Conservation (phyloP, 2,329 filamentous ascomycete genomes). For the Pyrenophora seminiperda region DNA sequence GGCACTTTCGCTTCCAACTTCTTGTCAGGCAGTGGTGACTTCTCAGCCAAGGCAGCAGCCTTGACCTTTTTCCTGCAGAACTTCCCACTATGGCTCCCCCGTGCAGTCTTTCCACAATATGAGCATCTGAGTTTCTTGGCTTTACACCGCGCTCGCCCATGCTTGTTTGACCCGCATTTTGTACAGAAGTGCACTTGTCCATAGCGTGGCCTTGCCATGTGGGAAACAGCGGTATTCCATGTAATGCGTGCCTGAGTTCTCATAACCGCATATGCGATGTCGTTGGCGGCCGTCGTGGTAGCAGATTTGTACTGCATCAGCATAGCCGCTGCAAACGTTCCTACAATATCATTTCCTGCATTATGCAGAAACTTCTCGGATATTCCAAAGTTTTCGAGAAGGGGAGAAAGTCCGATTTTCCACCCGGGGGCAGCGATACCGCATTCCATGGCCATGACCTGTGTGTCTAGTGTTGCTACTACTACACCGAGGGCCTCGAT, state of each 20-base stretch:
- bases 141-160: neutral
- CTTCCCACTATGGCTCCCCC: neutral
- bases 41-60: no score
- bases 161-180: neutral
- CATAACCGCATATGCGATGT: neutral
- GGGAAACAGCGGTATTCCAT: neutral
- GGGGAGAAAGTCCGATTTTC: slow-evolving; percentile 6
- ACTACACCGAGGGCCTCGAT: slow-evolving; percentile 14
- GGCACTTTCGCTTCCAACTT: no score
- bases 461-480: slow-evolving; percentile 26
- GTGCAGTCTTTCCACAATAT: neutral
- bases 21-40: no score
- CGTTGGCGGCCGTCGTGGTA: neutral
- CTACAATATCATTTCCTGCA: slow-evolving; percentile 20
- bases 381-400: slow-evolving; percentile 6
- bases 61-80: neutral
- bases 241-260: neutral
- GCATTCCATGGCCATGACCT: slow-evolving; percentile 21
- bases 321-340: slow-evolving; percentile 16
- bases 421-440: neutral
- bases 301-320: neutral
- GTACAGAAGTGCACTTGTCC: neutral
- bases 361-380: slow-evolving; percentile 19
- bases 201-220: neutral
- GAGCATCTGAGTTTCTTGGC: neutral